phyloP scores from a whole-genome alignment of 805 yeast species.

The Debaryomyces prosopidis region DNA sequence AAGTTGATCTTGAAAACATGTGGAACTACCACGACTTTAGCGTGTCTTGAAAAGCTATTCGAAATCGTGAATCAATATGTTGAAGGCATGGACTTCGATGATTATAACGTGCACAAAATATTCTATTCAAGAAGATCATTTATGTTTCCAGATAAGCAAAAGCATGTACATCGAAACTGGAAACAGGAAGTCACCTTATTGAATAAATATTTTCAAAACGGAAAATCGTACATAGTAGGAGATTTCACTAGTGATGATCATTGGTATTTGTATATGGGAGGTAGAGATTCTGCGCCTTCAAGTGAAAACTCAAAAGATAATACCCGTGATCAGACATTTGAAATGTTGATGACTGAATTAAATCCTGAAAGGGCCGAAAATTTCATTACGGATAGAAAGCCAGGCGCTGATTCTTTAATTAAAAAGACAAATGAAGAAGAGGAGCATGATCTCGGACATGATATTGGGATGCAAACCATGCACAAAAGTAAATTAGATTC shows the following conservation, averaged over 20 bases:
- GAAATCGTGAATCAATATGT: slow-evolving; percentile 36
- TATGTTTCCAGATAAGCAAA: slow-evolving; percentile 88
- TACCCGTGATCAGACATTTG: slow-evolving; percentile 70
- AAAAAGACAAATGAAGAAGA: slow-evolving; percentile 39
- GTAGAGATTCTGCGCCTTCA: slow-evolving; percentile 21
- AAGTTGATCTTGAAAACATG: slow-evolving; percentile 89
- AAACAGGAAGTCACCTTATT: slow-evolving; percentile 70
- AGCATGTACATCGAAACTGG: slow-evolving; percentile 84
- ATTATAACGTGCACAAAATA: slow-evolving; percentile 55
- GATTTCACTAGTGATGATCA: slow-evolving; percentile 72
- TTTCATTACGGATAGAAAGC: slow-evolving; percentile 57
- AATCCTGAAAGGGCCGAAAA: slow-evolving; percentile 54
- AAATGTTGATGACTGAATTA: slow-evolving; percentile 87
- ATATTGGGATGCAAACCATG: slow-evolving; percentile 71
- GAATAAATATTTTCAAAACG: slow-evolving; percentile 61
- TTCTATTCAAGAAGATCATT: slow-evolving; percentile 91
- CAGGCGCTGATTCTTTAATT: slow-evolving; percentile 39
- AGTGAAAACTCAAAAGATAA: slow-evolving; percentile 7
- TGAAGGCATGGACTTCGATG: slow-evolving; percentile 21
- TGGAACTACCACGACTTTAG: slow-evolving; percentile 90
- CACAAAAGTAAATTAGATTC: slow-evolving; percentile 59
- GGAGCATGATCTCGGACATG: slow-evolving; percentile 76
- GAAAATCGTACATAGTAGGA: slow-evolving; percentile 76
- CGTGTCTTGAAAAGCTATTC: slow-evolving; percentile 68
- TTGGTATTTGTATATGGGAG: slow-evolving; percentile 85